phyloP scores from a whole-genome alignment of 2,329 filamentous ascomycete species.

The Metarhizium guizhouense region DNA sequence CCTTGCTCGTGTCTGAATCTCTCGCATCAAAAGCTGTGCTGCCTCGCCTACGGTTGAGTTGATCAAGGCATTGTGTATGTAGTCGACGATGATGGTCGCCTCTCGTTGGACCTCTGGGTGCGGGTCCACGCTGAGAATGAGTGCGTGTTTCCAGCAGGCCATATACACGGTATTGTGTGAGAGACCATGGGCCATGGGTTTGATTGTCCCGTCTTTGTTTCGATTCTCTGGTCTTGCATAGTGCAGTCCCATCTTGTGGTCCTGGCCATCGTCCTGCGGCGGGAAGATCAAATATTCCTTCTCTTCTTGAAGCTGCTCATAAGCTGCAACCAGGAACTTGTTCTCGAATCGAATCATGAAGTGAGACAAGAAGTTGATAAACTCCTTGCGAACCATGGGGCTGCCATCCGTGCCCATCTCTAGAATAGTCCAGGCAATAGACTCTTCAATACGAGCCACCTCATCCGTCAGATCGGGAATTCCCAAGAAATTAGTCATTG shows the following conservation, averaged over 20 bases:
- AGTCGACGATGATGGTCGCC: constrained; percentile 78
- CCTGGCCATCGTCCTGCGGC: constrained; percentile 44
- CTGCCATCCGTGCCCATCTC: constrained; percentile 92
- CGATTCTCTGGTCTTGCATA: constrained; percentile 48
- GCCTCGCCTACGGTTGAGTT: constrained; percentile 65
- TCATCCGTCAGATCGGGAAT: constrained; percentile 90
- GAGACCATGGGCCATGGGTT: constrained; percentile 46
- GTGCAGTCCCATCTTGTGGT: constrained; percentile 54
- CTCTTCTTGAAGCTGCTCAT: constrained; percentile 82
- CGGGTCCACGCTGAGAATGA: constrained; percentile 87
- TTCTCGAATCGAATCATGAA: constrained; percentile 86
- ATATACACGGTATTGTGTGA: constrained; percentile 88
- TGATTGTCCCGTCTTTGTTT: constrained; percentile 49
- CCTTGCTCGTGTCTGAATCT: constrained; percentile 50
- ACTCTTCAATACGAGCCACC: constrained; percentile 83
- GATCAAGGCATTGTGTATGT: constrained; percentile 68
- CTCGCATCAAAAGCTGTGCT: constrained; percentile 64
- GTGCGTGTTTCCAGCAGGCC: constrained; percentile 85
- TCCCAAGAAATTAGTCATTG: constrained; percentile 86
- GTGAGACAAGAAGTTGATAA: constrained; percentile 86
- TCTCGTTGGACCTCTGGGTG: constrained; percentile 87
- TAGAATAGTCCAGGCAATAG: constrained; percentile 78
- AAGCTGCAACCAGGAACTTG: constrained; percentile 86
- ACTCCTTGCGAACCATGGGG: constrained; percentile 85
- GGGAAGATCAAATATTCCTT: constrained; percentile 55